These are phyloP conservation scores for Nakaseomyces kungkrabaensis DNA, from an alignment of 1,139 yeast species.

Conservation along the genomic window DNA sequence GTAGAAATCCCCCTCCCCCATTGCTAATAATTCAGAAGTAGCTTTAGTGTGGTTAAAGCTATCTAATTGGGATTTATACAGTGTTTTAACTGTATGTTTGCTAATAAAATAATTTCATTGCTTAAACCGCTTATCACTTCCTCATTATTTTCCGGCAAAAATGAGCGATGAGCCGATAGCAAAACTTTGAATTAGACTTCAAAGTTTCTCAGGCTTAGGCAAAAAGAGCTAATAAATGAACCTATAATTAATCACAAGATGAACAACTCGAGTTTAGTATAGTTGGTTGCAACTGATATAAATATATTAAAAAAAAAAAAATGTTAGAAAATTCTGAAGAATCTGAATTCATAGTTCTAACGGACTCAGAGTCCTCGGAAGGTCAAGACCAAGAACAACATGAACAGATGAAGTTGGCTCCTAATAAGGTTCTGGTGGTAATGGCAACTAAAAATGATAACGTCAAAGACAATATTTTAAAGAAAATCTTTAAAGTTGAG, in stretches of 20 bases:
- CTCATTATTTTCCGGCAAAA: background rate
- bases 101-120: background rate
- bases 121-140: background rate
- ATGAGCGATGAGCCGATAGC: background rate
- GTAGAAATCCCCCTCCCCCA: too few species aligned
- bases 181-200: background rate
- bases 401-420: background rate
- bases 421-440: background rate
- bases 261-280: too few species aligned
- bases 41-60: too few species aligned
- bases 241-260: too few species aligned
- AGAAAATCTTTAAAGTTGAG: background rate
- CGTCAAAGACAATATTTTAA: background rate
- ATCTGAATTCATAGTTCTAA: background rate
- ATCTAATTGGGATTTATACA: too few species aligned
- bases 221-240: too few species aligned
- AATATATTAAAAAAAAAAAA: background rate
- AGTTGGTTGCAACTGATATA: too few species aligned
- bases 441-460: background rate
- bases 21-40: too few species aligned
- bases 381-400: background rate
- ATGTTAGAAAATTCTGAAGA: background rate
- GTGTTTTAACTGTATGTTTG: background rate
- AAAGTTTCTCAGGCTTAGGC: too few species aligned
- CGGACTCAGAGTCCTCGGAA: background rate